A percentile compares a stretch with the other conserved stretches of the same genome.
Evolutionary conservation across 1,139 yeast genomes (phyloP).

Genomic region (Hyphopichia khmerensis): DNA sequence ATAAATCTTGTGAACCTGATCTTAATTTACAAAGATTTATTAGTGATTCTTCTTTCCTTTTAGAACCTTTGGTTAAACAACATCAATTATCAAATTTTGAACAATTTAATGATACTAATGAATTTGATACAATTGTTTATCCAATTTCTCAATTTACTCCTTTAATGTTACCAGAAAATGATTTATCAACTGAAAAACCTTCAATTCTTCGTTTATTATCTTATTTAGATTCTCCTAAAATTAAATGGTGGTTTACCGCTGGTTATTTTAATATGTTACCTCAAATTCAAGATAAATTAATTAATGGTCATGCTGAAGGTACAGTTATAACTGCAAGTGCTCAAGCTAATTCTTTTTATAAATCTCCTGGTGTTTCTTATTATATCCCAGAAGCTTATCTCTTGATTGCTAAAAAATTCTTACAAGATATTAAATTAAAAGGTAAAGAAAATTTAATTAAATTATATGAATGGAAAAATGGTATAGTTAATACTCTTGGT

Average conservation of each 20-base stretch:
- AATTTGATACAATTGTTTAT: slow-evolving; percentile 68
- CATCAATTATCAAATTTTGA: slow-evolving; percentile 36
- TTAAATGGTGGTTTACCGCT: slow-evolving; percentile 88
- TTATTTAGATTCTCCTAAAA: slow-evolving; percentile 51
- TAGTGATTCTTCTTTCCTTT: slow-evolving; percentile 53
- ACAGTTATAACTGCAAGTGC: slow-evolving; percentile 88
- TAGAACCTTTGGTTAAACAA: slow-evolving; percentile 58
- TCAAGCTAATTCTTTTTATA: slow-evolving; percentile 87
- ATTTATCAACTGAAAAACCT: slow-evolving; percentile 75
- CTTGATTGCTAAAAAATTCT: slow-evolving; percentile 68
- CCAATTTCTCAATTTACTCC: slow-evolving; percentile 94
- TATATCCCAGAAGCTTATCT: slow-evolving; percentile 87
- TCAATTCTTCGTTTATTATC: slow-evolving; percentile 62
- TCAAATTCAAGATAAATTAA: slow-evolving; percentile 59
- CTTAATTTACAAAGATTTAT: slow-evolving; percentile 57
- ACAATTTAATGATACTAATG: slow-evolving; percentile 30
- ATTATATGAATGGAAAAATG: slow-evolving; percentile 83
- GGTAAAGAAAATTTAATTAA: slow-evolving; percentile 50
- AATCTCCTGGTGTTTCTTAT: slow-evolving; percentile 79
- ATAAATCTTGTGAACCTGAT: slow-evolving; percentile 71
- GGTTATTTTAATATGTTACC: slow-evolving; percentile 95
- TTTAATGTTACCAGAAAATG: slow-evolving; percentile 55
- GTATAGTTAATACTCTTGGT: slow-evolving; percentile 71
- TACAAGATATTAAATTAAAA: slow-evolving; percentile 49
- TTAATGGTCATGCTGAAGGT: slow-evolving; percentile 63